Evolutionary conservation across 768 basidiomycete species (phyloP), one percentile per base, ranked within the genome.

Genomic region (Ramaria sp.): DNA sequence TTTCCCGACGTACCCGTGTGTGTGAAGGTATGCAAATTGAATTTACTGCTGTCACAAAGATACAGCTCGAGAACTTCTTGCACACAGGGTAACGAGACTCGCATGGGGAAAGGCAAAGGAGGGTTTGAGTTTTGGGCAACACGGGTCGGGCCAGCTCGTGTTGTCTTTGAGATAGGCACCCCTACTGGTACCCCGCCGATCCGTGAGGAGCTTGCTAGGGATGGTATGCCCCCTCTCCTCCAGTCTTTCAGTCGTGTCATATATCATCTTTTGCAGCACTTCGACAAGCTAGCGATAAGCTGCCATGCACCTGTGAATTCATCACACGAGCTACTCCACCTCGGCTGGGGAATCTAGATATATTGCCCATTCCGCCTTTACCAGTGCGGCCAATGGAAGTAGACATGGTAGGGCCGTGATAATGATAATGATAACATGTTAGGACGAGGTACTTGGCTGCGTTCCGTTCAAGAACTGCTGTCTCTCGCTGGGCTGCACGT

Each of bases 81-180:
- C 50, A 7, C 22, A 58, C 59, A 92, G 90, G 95, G 96, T 54
- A 98, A 96, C 64, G 94, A 98, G 71, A 94, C 92, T 5, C 88
- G 96, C 78, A 97, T 98, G 96, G 96, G 96, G 51, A 98, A 98
- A 72, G 96, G 96, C 59, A 99, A 99, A 70, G 96, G 96, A 47
- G 82, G 88, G 0, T 98, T 98, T 64, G 96, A 98, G 67, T 97
- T 78, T 68, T 99, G 96, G 96, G 91, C 94, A 27, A 90, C 88
- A 58, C 82, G 93, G 47, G 91, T 92, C 0, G 84, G 88, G 6
- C 85, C 80, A 7, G 93, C 93, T 0, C 83, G 91, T 30, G 92
- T 97, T 13, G 80, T 99, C 22, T 89, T 98, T 60, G 95, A 98
- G 68, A 86, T 98, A 63, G 93, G 92, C 0, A 57, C 55, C 33